Base-by-base conservation (phyloP, 2,329 filamentous ascomycete species). In the Arachnopeziza araneosa region DNA sequence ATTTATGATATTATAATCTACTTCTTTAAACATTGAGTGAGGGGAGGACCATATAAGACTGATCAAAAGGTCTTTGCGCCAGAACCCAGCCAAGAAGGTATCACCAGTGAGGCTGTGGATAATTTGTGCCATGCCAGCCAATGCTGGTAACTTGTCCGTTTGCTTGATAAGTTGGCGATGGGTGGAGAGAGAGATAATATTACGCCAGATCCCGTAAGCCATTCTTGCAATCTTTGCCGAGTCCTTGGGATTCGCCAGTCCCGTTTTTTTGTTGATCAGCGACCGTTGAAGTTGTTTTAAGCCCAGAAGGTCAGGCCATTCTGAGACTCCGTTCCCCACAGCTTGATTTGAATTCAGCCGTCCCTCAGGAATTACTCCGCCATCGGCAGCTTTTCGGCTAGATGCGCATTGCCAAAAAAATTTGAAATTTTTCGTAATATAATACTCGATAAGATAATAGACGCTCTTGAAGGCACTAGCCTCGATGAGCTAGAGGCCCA, bases 391-490 rank as follows among this genome's bases (percentile, higher is more conserved):
- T 19, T 44, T 44, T 12, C 36, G 36, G 36, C 36, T 44, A 5
- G 36, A 44, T 44, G 36, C 36, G 54, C 69, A 71, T 36, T 69
- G 64, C 66, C 66, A 71, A 49, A 63, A n/a, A 65, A n/a, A 66
- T 52, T 19, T 67, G 44, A 14, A 49, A 44, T n/a, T 60, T 19
- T 0, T 61, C 64, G 55, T 68, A 69, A 51, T 65, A 63, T 1
- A 70, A 17, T 2, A 56, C 63, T 22, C 69, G 58, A 22, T 36
- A 52, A 9, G 69, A 60, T 3, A 71, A 56, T 0, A 64, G 32
- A n/a, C 60, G 23, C 53, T 71, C 69, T 56, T 71, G 67, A 8
- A 68, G 52, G 2, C 56, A 57, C 69, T 68, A 71, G 2, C 58
- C 68, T n/a, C 68, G 57, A 23, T n/a, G 50, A 2, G 22, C 44